Evolutionary conservation across 257 asterid genomes (phyloP), one percentile per base, ranked within the genome.

Genomic region (Solanum chmielewskii): DNA sequence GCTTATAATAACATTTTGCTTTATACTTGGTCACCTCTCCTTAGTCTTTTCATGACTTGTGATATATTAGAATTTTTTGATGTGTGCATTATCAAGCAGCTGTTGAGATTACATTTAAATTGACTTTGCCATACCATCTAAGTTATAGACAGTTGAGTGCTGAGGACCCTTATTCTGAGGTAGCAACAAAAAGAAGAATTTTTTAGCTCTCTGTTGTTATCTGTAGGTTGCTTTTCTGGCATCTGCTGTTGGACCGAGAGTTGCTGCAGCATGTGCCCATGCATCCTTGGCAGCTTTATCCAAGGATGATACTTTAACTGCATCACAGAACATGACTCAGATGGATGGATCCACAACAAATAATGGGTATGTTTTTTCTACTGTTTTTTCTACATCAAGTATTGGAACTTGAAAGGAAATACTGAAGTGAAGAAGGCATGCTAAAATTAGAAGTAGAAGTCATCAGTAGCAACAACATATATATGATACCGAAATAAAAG

Each of bases 181-280:
- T 81, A 21, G 45, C 42, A 81, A 49, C 39, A 81, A 81, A 11
- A 31, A 49, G 69, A 81, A 29, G 44, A 9, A 2, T 16, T 2
- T 8, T 56, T 41, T 59, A 31, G 44, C 81, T 73, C 42, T 76
- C 87, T 90, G 86, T 87, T 91, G 66, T 83, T 83, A 62, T 89
- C 87, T 90, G 76, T 91, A 96, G 99, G 98, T 95, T 86, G 94
- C 99, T 27, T 96, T 96, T 94, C 93, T 96, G 88, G 95, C 98
- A 83, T 94, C 98, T 85, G 94, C 95, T 42, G 92, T 96, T 89
- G 99, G 99, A 77, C 99, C 99, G 25, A 95, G 99, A 89, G 98
- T 96, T 86, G 98, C 98, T 92, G 99, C 99, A 87, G 98, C 98
- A 69, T 96, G 99, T 92, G 98, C 99, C 75, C 99, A 96, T 90